These are phyloP conservation scores for Cryphonectria japonica DNA, from an alignment of 2,329 filamentous ascomycete species.

Conservation along the genomic window DNA sequence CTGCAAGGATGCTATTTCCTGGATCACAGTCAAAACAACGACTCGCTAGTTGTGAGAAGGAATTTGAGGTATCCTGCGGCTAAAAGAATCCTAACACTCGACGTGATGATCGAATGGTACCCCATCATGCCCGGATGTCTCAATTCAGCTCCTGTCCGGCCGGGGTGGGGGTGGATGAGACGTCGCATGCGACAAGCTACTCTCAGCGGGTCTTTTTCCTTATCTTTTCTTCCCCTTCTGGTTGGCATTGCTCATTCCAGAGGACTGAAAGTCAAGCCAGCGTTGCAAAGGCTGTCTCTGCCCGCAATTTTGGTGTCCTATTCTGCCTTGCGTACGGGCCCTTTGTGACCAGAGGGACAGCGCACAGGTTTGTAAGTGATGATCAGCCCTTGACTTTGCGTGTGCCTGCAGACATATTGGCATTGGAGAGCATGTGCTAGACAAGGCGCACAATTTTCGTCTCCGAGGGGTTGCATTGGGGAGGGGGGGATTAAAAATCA, in stretches of 20 bases:
- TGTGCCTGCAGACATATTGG: not conserved
- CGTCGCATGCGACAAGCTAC: not conserved
- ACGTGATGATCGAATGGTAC: not conserved
- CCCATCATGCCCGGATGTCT: not conserved
- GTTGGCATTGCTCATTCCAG: not conserved
- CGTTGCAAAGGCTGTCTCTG: no score
- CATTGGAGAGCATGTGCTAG: not conserved
- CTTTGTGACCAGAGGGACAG: not conserved
- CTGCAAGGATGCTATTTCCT: not conserved
- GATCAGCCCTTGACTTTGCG: not conserved
- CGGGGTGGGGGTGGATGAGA: not conserved
- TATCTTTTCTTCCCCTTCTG: not conserved
- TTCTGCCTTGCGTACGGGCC: not conserved
- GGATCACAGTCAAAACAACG: not conserved
- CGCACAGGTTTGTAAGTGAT: not conserved
- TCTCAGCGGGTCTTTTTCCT: not conserved
- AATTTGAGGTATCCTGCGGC: not conserved
- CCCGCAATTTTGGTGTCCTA: not conserved
- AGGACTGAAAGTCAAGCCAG: not conserved
- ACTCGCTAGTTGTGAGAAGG: not conserved
- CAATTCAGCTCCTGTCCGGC: not conserved
- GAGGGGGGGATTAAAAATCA: not conserved
- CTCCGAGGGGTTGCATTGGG: conserved; percentile 1
- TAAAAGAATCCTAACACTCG: not conserved
- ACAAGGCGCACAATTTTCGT: not conserved